These are phyloP conservation scores for Cymodocea nodosa DNA, from an alignment of 116 monocot species.

Conservation along the genomic window DNA sequence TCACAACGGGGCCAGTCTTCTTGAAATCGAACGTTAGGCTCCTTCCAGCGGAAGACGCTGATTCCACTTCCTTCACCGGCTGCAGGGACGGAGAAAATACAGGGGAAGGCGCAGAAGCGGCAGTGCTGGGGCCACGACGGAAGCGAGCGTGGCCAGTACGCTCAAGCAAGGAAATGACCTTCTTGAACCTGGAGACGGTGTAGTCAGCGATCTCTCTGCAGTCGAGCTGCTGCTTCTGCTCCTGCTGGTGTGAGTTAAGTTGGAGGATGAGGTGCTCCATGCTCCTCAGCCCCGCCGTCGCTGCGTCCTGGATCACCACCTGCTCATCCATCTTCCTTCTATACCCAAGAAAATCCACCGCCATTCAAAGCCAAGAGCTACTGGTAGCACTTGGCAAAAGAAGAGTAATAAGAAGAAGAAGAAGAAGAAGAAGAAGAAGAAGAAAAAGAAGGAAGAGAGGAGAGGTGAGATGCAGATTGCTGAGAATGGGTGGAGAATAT, in stretches of 20 bases:
- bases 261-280: slow-evolving; percentile 54
- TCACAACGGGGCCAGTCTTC: slow-evolving; percentile 12
- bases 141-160: slow-evolving; percentile 73
- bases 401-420: no score
- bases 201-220: slow-evolving; percentile 62
- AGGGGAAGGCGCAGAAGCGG: neutral
- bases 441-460: neutral
- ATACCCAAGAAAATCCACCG: slow-evolving; percentile 49
- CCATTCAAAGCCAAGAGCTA: slow-evolving; percentile 15
- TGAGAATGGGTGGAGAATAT: neutral
- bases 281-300: slow-evolving; percentile 38
- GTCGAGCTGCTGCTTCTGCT: slow-evolving; percentile 14
- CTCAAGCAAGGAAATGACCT: slow-evolving; percentile 63
- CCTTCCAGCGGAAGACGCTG: slow-evolving; percentile 1
- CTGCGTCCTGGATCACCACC: slow-evolving; percentile 58
- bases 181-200: slow-evolving; percentile 54
- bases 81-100: neutral
- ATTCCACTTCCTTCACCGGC: neutral
- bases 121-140: slow-evolving; percentile 21
- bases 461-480: neutral
- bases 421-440: neutral
- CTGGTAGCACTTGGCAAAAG: no score
- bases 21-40: slow-evolving; percentile 38
- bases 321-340: slow-evolving; percentile 53
- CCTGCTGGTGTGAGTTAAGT: slow-evolving; percentile 21